phyloP scores from a whole-genome alignment of 345 rosid species.

The Melaleuca quinquenervia region DNA sequence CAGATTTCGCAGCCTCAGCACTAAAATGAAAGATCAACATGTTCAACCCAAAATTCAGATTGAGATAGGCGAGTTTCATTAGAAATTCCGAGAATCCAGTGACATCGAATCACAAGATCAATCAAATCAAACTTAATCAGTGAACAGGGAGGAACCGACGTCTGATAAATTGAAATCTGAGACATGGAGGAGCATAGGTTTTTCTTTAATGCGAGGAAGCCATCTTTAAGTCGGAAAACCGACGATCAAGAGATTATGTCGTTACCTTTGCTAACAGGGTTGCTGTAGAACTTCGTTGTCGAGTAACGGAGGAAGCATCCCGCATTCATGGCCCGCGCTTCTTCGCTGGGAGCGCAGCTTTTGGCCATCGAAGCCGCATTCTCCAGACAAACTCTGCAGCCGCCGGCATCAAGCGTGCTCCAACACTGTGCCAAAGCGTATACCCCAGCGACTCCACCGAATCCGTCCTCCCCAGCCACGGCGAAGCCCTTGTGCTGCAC shows the following conservation, averaged over 20 bases:
- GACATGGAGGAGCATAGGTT: not conserved
- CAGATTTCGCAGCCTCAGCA: not conserved
- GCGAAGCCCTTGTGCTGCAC: slow-evolving; percentile 29
- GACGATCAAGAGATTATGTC: not conserved
- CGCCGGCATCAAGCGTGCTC: slow-evolving; percentile 23
- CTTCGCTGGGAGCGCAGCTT: slow-evolving; percentile 25
- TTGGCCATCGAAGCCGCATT: slow-evolving; percentile 25
- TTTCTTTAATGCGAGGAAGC: not conserved
- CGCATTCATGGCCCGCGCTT: slow-evolving; percentile 46
- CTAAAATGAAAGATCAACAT: not conserved
- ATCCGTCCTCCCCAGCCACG: slow-evolving; percentile 2
- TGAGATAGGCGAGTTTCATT: not conserved
- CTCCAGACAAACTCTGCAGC: slow-evolving; percentile 41
- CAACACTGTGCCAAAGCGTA: slow-evolving; percentile 75
- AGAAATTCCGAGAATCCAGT: not conserved
- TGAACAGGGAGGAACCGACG: not conserved
- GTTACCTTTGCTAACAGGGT: not conserved
- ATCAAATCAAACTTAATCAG: not conserved
- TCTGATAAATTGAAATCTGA: not conserved
- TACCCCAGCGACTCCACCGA: slow-evolving; percentile 9
- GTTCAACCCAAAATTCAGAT: not conserved
- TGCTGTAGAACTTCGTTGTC: slow-evolving; percentile 25
- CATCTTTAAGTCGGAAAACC: not conserved
- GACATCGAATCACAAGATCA: not conserved
- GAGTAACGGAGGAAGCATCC: slow-evolving; percentile 67